Conservation (phyloP, 148 eudicot genomes). For the Camellia lanceoleosa region DNA sequence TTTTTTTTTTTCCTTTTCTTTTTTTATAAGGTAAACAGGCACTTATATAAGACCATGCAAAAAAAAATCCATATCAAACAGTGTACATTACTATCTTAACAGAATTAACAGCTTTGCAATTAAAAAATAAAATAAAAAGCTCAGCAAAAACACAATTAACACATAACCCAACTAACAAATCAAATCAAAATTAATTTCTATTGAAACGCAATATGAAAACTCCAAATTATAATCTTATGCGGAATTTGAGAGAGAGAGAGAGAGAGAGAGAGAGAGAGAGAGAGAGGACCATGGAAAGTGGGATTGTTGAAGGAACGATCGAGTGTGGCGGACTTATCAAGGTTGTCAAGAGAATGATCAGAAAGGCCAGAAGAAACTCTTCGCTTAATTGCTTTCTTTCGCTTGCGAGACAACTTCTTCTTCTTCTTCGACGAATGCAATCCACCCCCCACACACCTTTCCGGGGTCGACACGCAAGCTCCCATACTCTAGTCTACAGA, state of each 20-base stretch:
- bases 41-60: not conserved
- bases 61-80: not conserved
- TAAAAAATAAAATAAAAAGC: not conserved
- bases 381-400: slow-evolving; percentile 32
- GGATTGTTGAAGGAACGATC: slow-evolving; percentile 53
- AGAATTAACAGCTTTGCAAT: slow-evolving; percentile 12
- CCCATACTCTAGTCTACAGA: slow-evolving; percentile 54
- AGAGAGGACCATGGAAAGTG: slow-evolving; percentile 49
- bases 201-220: not conserved
- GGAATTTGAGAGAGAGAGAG: too few relatives aligned
- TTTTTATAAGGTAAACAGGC: not conserved
- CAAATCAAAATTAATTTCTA: not conserved
- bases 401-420: slow-evolving; percentile 21
- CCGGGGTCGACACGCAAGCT: slow-evolving; percentile 69
- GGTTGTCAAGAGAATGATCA: slow-evolving; percentile 31
- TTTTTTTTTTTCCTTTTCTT: too few relatives aligned
- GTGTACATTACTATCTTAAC: not conserved
- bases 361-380: slow-evolving; percentile 47
- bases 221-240: too few relatives aligned
- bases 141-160: not conserved
- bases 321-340: slow-evolving; percentile 17
- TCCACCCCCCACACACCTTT: slow-evolving; percentile 47
- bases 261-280: not conserved
- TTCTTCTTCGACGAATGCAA: slow-evolving; percentile 31
- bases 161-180: not conserved